Percentiles rank a stretch among this genome's conserved stretches.
Conservation (phyloP, 1,284 basidiomycete species). For the Amylostereum chailletii region DNA sequence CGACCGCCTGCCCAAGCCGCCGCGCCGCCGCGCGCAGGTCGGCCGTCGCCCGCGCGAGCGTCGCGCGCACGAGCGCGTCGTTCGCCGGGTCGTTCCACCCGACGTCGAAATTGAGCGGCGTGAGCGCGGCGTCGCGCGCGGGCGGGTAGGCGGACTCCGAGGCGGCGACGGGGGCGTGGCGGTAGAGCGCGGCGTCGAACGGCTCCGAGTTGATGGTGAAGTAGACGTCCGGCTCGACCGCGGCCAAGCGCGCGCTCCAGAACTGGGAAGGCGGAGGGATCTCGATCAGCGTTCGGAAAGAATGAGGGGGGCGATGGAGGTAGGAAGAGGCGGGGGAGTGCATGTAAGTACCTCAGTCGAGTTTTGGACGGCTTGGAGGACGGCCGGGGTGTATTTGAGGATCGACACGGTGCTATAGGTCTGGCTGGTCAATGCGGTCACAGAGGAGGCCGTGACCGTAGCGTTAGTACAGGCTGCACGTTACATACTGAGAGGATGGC, state of each 20-base stretch:
- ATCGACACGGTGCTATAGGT: conserved; percentile 11
- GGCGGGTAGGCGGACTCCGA: conserved; percentile 30
- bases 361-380: conserved; percentile 33
- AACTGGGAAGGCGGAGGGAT: neutral
- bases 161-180: conserved; percentile 22
- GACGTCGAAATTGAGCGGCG: conserved; percentile 29
- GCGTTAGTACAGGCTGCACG: too few relatives aligned
- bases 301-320: neutral
- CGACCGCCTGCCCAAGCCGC: conserved; percentile 27
- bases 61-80: conserved; percentile 30
- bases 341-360: conserved; percentile 30
- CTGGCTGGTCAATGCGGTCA: neutral
- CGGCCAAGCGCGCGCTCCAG: neutral
- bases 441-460: too few relatives aligned
- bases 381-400: conserved; percentile 22
- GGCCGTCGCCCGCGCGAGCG: conserved; percentile 21
- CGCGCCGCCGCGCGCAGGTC: conserved; percentile 22
- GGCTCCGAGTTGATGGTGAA: conserved; percentile 16
- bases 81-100: conserved; percentile 23
- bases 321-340: too few relatives aligned
- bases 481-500: too few relatives aligned
- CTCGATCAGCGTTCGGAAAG: neutral
- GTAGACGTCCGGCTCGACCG: conserved; percentile 5
- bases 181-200: conserved; percentile 41
- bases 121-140: conserved; percentile 21